phyloP scores from a whole-genome alignment of 2,329 filamentous ascomycete genomes.

The Diaporthe australafricana region DNA sequence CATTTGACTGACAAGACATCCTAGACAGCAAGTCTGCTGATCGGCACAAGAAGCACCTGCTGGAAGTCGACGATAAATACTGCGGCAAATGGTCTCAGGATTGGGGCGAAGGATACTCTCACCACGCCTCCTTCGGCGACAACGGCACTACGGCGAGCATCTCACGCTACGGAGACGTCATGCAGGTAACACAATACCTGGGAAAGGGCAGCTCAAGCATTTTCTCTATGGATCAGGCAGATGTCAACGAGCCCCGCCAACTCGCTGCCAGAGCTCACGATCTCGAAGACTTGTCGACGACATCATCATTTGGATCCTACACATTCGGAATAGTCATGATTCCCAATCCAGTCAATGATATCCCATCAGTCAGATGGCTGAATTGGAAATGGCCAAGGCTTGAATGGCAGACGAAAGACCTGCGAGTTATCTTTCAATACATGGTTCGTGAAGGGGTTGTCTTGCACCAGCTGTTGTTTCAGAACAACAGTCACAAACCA shows the following conservation, averaged over 20 bases:
- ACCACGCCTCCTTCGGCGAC: constrained; percentile 6
- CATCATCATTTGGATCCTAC: too few relatives aligned
- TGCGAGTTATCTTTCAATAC: constrained; percentile 5
- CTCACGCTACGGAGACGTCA: background rate
- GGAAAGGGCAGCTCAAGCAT: background rate
- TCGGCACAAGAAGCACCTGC: too few relatives aligned
- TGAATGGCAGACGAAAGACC: background rate
- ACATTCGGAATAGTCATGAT: too few relatives aligned
- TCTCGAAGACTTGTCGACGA: background rate
- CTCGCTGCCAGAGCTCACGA: background rate
- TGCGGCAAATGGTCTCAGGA: too few relatives aligned
- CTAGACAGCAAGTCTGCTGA: too few relatives aligned
- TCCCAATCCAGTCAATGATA: too few relatives aligned
- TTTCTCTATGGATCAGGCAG: background rate
- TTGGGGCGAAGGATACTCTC: too few relatives aligned
- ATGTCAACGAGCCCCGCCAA: background rate
- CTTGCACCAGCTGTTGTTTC: constrained; percentile 16
- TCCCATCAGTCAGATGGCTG: background rate
- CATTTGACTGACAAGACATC: too few relatives aligned
- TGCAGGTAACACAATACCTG: constrained; percentile 3
- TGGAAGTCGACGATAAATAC: too few relatives aligned
- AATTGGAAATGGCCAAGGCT: background rate
- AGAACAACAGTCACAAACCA: background rate
- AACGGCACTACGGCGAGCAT: background rate
- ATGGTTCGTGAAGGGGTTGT: background rate